Conservation (phyloP, 1,284 basidiomycete species). For the Xerocomus amazonicus region DNA sequence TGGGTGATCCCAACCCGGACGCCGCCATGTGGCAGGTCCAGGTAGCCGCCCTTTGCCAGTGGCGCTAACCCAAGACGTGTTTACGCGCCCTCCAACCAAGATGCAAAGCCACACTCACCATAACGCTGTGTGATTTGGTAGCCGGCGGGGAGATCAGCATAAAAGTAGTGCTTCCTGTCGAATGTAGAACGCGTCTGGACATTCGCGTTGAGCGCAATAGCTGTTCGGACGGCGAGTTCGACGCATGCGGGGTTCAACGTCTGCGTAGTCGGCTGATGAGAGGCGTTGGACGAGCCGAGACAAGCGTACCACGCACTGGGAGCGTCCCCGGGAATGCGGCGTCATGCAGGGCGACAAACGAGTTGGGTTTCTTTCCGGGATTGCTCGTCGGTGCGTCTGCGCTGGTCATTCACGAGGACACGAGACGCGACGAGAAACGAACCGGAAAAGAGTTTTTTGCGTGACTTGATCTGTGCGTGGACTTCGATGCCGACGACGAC, state of each 20-base stretch:
- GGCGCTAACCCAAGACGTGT: conserved; percentile 50
- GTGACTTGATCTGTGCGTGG: conserved; percentile 90
- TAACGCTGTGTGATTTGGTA: conserved; percentile 99
- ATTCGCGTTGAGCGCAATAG: conserved; percentile 74
- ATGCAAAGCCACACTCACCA: conserved; percentile 40
- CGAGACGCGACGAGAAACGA: conserved; percentile 23
- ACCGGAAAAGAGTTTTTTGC: conserved; percentile 90
- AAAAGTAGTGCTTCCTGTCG: conserved; percentile 98
- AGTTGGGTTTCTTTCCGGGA: conserved; percentile 60
- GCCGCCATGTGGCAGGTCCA: conserved; percentile 49
- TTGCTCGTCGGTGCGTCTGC: conserved; percentile 52
- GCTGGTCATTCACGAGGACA: background rate
- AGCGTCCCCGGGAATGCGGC: conserved; percentile 92
- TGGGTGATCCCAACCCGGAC: conserved; percentile 79
- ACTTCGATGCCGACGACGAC: conserved; percentile 94
- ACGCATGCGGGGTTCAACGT: conserved; percentile 78
- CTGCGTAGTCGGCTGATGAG: conserved; percentile 39
- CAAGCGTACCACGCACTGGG: conserved; percentile 55
- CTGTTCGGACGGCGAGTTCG: conserved; percentile 77
- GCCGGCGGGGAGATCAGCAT: conserved; percentile 89
- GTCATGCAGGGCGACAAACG: conserved; percentile 79
- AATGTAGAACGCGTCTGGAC: conserved; percentile 80
- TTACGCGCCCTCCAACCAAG: background rate
- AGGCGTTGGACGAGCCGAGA: background rate
- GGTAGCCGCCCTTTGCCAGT: conserved; percentile 67